Evolutionary conservation across 495 filamentous ascomycete genomes (phyloP).

Genomic region (Lentithecium fluviatile): DNA sequence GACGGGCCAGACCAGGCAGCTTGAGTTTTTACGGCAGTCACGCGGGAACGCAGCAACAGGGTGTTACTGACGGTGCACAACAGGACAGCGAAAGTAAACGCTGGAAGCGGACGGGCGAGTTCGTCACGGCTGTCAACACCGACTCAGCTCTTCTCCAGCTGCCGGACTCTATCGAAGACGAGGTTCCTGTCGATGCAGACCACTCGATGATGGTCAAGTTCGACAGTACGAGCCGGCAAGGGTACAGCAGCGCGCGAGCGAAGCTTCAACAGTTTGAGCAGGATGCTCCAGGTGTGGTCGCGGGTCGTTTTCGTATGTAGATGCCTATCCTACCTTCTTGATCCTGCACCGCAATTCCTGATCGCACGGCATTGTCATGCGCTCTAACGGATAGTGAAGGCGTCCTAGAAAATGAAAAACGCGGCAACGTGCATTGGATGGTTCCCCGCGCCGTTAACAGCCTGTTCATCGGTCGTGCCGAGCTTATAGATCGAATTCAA

Average conservation of each 20-base stretch:
- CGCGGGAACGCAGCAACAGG: too few relatives aligned
- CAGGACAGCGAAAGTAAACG: neutral
- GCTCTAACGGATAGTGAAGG: too few relatives aligned
- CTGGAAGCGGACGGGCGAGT: neutral
- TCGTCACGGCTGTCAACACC: neutral
- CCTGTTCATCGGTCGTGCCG: conserved; percentile 13
- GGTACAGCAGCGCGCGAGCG: too few relatives aligned
- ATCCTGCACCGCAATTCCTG: too few relatives aligned
- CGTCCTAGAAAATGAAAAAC: too few relatives aligned
- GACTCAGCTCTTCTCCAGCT: neutral
- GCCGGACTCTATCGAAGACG: neutral
- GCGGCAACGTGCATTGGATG: conserved; percentile 20
- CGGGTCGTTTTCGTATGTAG: too few relatives aligned
- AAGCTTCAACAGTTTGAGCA: too few relatives aligned
- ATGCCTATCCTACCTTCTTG: too few relatives aligned
- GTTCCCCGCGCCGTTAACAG: conserved; percentile 14
- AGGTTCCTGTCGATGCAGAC: neutral
- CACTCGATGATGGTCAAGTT: neutral
- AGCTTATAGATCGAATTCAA: conserved; percentile 11
- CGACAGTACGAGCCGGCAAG: too few relatives aligned
- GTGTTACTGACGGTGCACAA: too few relatives aligned
- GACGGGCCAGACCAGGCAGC: neutral
- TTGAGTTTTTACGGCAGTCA: neutral
- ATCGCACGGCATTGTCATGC: too few relatives aligned
- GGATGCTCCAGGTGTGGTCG: too few relatives aligned